Base-by-base conservation (phyloP, 2,329 filamentous ascomycete genomes). In the Cladosporium sphaerospermum region DNA sequence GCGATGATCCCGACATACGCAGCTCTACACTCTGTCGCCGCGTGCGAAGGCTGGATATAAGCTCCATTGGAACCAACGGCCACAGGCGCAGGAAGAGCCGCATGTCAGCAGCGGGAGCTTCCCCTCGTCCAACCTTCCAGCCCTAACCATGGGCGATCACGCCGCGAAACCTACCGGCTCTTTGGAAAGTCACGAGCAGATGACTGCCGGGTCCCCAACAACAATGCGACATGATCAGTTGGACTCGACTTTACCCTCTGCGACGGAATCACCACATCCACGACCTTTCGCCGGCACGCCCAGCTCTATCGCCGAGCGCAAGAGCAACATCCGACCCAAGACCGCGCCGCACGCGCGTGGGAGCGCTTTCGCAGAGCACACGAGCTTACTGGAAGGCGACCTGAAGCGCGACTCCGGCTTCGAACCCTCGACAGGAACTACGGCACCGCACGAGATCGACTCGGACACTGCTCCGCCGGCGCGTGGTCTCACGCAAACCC, bases 331-430 rank as follows among this genome's bases (percentile, higher is more conserved):
- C 31, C 14, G 47, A 51, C 47, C 47, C 31, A 45, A 44, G 19
- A 45, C 56, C 36, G 48, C 55, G n/a, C 51, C 56, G 19, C 55
- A 44, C 33, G 41, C 40, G 18, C 47, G 39, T 14, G 40, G 16
- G 23, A 41, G 47, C 16, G 36, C 23, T 5, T 10, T 13, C 13
- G 23, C n/a, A 10, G 31, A 42, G 36, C 16, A 34, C n/a, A 40
- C 23, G 34, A 11, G 33, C 2, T 42, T 52, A 9, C 44, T 54
- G 3, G 48, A 49, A 10, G 58, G 59, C 53, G 59, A 63, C 16
- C 43, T 61, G 49, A 69, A 69, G 59, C 62, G 68, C 52, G 68
- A 70, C 54, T 67, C 64, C 36, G 68, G 58, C 48, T 61, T 69
- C 47, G 65, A 60, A 18, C 54, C 64, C 40, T 64, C 65, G 9